phyloP scores from a whole-genome alignment of 331 rosid species.

The Pyracantha coccinea region DNA sequence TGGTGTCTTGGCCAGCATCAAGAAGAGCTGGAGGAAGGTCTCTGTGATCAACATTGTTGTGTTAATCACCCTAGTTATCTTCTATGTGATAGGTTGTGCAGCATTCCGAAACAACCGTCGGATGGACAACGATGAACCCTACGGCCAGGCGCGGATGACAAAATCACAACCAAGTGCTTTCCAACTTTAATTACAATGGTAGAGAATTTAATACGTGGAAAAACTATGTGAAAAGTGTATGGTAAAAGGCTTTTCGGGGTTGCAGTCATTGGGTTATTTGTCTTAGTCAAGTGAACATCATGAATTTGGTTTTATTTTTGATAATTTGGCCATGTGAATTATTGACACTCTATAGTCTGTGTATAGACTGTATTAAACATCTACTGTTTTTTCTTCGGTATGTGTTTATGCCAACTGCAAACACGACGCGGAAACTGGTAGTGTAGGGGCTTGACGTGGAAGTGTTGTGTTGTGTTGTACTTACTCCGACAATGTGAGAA shows the following conservation, averaged over 20 bases:
- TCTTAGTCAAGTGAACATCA: not conserved
- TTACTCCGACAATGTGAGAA: not conserved
- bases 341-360: not conserved
- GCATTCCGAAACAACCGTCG: conserved; percentile 69
- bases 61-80: conserved; percentile 58
- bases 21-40: conserved; percentile 92
- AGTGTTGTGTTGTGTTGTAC: not conserved
- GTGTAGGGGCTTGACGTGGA: not conserved
- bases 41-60: conserved; percentile 82
- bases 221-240: conserved; percentile 4
- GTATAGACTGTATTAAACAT: not conserved
- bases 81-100: conserved; percentile 58
- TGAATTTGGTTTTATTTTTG: not conserved
- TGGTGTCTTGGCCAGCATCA: conserved; percentile 74
- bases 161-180: conserved; percentile 59
- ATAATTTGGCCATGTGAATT: conserved; percentile 4
- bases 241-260: not conserved
- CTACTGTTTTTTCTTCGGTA: not conserved
- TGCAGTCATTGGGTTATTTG: not conserved
- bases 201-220: not conserved
- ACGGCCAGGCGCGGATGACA: conserved; percentile 77
- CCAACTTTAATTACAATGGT: conserved; percentile 23
- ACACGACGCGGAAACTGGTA: not conserved
- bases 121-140: conserved; percentile 79
- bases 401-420: not conserved